Evolutionary conservation across 2,329 filamentous ascomycete species (phyloP), one percentile per base, ranked within the genome.

Genomic region (Akanthomyces lecanii): DNA sequence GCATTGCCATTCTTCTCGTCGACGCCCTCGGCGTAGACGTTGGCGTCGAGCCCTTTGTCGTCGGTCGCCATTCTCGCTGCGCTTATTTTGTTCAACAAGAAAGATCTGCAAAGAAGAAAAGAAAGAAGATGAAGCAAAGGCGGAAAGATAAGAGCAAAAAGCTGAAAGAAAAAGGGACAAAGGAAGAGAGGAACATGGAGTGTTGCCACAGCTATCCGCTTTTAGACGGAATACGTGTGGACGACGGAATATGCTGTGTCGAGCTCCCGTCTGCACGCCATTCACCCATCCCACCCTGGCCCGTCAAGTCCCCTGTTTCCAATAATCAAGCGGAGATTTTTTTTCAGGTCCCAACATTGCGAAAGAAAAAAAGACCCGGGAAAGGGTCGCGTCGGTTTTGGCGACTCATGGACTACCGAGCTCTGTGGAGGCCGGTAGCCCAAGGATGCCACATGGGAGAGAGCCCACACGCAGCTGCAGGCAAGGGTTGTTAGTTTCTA

Each of bases 1-100:
- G 63, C 65, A 62, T 71, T 70, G 63, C 70, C 65, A 66, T 71
- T 68, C 65, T 73, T 60, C 65, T 69, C 60, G 68, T 69, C 66
- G 68, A 70, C 64, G 66, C 67, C 47, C 33, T 61, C 61, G 44
- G 56, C 61, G 12, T 57, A 36, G 33, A 61, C 59, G 33, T 38
- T n/a, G 42, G 60, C 28, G 28, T 54, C 53, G 21, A n/a, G 25
- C 5, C 18, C 45, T 55, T 61, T 61, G 33, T 61, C 44, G 52
- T 61, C 62, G 18, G 40, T 48, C 36, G 21, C 23, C 48, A 57
- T 59, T 12, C 18, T 45, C 6, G 8, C 10, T 21, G 33, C 30
- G 6, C 16, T 38, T 36, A 4, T 36, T 36, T 36, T 11, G 30
- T 21, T 38, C n/a, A 4, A 11, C 33, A 36, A 11, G 8, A 7